Evolutionary conservation across 2,329 filamentous ascomycete species (phyloP).

Genomic region (Fusarium vanettenii): DNA sequence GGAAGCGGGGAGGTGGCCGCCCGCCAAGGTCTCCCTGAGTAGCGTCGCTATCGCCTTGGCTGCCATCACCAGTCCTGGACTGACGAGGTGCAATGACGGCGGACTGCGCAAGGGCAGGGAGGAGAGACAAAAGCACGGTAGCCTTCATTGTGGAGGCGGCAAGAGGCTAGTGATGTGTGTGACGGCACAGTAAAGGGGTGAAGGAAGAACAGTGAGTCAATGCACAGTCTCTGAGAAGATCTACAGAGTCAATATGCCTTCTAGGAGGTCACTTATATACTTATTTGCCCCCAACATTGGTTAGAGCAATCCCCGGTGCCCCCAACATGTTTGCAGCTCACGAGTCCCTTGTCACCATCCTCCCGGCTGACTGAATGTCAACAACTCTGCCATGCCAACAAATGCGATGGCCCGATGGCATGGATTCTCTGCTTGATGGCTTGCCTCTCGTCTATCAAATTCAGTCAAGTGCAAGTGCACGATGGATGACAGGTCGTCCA

Average conservation of each 20-base stretch:
- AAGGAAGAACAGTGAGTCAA: neutral
- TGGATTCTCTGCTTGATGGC: neutral
- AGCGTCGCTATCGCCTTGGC: constrained; percentile 33
- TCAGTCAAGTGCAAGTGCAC: neutral
- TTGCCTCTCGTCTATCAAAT: neutral
- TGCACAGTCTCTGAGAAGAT: neutral
- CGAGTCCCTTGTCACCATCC: neutral
- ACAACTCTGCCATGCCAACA: neutral
- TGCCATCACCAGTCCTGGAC: constrained; percentile 40
- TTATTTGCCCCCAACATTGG: neutral
- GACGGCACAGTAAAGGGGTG: neutral
- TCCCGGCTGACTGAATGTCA: neutral
- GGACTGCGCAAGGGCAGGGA: constrained; percentile 30
- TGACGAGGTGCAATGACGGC: constrained; percentile 29
- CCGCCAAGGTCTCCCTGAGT: constrained; percentile 43
- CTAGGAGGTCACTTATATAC: neutral
- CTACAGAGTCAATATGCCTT: neutral
- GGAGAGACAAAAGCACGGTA: constrained; percentile 30
- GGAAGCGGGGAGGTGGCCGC: constrained; percentile 45
- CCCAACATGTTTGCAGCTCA: neutral
- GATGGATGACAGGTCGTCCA: neutral
- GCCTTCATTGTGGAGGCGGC: constrained; percentile 36
- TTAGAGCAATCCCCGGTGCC: neutral
- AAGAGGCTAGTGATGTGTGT: neutral
- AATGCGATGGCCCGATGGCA: constrained; percentile 6